Percentiles rank a stretch among this genome's conserved stretches.
Conservation (phyloP, 2,329 filamentous ascomycete species). For the Cytospora chrysosperma region DNA sequence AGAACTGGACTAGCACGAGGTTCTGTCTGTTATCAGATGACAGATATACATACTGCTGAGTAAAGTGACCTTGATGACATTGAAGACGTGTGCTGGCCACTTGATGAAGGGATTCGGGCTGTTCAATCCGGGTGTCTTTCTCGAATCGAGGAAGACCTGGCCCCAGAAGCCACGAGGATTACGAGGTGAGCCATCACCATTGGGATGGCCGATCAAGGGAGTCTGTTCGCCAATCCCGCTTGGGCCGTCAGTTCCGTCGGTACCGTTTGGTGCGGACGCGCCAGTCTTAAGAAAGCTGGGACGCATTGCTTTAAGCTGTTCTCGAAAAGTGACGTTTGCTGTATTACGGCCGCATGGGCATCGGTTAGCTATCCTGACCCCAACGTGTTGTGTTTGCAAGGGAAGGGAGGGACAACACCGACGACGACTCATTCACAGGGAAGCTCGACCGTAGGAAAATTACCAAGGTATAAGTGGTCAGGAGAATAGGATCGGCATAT, state of each 20-base stretch:
- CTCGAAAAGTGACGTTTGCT: constrained; percentile 22
- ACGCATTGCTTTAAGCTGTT: constrained; percentile 18
- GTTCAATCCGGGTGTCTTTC: constrained; percentile 52
- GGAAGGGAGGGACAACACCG: background rate
- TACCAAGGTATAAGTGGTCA: background rate
- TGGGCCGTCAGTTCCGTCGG: background rate
- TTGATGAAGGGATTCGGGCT: constrained; percentile 47
- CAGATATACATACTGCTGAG: constrained; percentile 52
- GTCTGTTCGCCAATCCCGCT: constrained; percentile 36
- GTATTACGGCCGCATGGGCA: constrained; percentile 19
- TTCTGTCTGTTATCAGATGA: background rate
- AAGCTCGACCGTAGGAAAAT: background rate
- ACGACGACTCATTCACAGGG: background rate
- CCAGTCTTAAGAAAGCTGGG: constrained; percentile 8
- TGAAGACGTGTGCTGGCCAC: constrained; percentile 50
- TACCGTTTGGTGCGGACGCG: background rate
- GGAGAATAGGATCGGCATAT: constrained; percentile 11
- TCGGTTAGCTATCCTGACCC: constrained; percentile 11
- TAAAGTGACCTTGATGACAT: constrained; percentile 56
- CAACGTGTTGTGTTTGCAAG: background rate
- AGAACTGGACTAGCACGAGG: background rate
- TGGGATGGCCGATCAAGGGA: constrained; percentile 42
- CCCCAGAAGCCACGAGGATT: constrained; percentile 29
- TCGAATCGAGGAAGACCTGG: constrained; percentile 48
- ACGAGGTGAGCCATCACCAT: constrained; percentile 23